A percentile compares a stretch with the other conserved stretches of the same genome.
Evolutionary conservation across 805 yeast genomes (phyloP).

Genomic region (Metschnikowia proteae): DNA sequence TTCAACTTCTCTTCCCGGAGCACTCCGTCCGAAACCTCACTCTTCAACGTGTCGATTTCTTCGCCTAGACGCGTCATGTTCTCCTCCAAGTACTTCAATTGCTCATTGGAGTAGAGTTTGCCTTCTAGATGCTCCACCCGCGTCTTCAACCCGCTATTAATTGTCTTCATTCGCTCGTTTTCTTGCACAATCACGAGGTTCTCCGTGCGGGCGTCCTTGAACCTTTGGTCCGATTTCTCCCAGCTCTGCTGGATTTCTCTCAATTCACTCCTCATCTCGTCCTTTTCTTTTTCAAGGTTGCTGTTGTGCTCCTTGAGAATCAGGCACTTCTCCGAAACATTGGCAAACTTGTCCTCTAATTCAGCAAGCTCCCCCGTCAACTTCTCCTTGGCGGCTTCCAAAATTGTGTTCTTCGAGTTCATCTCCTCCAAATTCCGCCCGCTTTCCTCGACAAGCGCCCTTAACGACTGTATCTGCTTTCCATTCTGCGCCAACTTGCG

Average conservation of each 20-base stretch:
- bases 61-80: constrained; percentile 52
- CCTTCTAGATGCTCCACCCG: constrained; percentile 47
- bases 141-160: constrained; percentile 46
- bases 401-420: constrained; percentile 7
- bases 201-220: constrained; percentile 43
- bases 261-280: constrained; percentile 32
- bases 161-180: constrained; percentile 57
- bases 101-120: constrained; percentile 47
- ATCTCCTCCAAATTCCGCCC: constrained; percentile 60
- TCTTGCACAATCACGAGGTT: constrained; percentile 60
- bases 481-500: constrained; percentile 32
- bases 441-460: constrained; percentile 58
- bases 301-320: constrained; percentile 34
- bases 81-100: constrained; percentile 57
- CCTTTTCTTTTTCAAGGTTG: constrained; percentile 31
- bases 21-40: constrained; percentile 48
- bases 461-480: constrained; percentile 55
- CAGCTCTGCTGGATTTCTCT: constrained; percentile 24
- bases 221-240: constrained; percentile 27
- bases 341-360: constrained; percentile 23
- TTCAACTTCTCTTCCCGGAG: constrained; percentile 49
- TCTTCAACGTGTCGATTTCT: constrained; percentile 45
- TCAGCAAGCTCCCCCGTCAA: constrained; percentile 26
- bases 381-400: constrained; percentile 32
- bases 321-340: not conserved